Evolutionary conservation across 2,329 filamentous ascomycete species (phyloP), one percentile per base, ranked within the genome.

Genomic region (Chrysosporium keratinophilum): DNA sequence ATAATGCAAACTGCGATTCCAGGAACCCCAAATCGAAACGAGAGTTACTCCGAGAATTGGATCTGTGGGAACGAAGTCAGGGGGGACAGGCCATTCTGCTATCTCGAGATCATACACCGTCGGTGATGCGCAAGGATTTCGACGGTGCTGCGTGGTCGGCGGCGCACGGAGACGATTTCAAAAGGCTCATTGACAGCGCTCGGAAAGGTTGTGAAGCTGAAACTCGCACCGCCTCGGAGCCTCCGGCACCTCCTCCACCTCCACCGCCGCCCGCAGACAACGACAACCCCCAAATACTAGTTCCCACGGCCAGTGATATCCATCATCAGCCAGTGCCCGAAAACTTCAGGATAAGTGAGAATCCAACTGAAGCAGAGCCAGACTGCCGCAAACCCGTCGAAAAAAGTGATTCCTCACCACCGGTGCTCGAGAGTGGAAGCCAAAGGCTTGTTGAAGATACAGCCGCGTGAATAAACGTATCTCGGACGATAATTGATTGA

Each of bases 1-100:
- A 88, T 85, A 98, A 98, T 67, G 87, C 94, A 10, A 98, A 98
- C 66, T 95, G 89, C 70, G 93, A 98, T 68, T 85, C 90, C 1
- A 79, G 79, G 35, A 74, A 75, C 1, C 88, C 88, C 0, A 86
- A 85, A 65, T 75, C 76, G 10, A 88, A 87, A 58, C 64, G 71
- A 5, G 84, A 93, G 54, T 69, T 98, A 3, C 69, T 95, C 14
- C 80, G 79, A 12, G 91, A 97, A 56, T 69, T 98, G 11, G 85
- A 91, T 19, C 70, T 80, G 1, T 97, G 93, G 91, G 93, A 98
- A 69, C 78, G 82, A 43, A 91, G 86, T 0, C 82, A 94, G 58
- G 87, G 88, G 7, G 79, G 80, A 1, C 74, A 74, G 1, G 63
- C 54, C 2, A 48, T 60, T 14, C 58, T 60, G 2, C 51, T 59